Evolutionary conservation across 345 rosid species (phyloP), one percentile per base, ranked within the genome.

Genomic region (Salix koriyanagi): DNA sequence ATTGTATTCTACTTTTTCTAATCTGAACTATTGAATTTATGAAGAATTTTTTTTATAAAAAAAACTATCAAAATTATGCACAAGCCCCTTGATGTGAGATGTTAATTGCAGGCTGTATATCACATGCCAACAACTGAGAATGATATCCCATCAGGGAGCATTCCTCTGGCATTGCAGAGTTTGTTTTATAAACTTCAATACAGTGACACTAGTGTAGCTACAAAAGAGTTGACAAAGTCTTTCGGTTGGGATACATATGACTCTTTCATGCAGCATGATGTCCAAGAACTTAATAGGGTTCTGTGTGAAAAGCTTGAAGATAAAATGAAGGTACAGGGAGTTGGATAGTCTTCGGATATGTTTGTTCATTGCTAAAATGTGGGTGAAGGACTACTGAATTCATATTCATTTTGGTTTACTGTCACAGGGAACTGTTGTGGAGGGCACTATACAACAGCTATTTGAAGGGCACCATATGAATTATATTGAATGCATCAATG

Each of bases 41-140:
- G 4, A 58, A n/a, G 28, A 58, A 23, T 1, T 9, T n/a, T 56
- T n/a, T 25, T 56, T 56, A 15, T 0, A 48, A 56, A 56, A 54
- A 56, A n/a, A n/a, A 56, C 4, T 9, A 56, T 16, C 23, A 13
- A n/a, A 23, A 23, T 79, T 69, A 60, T 60, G 65, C 25, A 30
- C 60, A 32, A 39, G 23, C 50, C 30, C 56, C 66, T 61, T 68
- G 54, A 61, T 34, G 37, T 62, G 48, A 62, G 62, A 30, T 46
- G 56, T 75, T 74, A 67, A 25, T 75, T 85, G 82, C 90, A 96
- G 99, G 98, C 98, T 78, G 97, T 96, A 65, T 93, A 96, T 87
- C 97, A 96, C 86, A 96, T 96, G 99, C 99, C 99, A n/a, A 93
- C 99, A 70, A 92, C 97, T 46, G 98, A 92, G 86, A 92, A 94